Base-by-base conservation (phyloP, 192 early-diverging fungal species). In the Podila minutissima region DNA sequence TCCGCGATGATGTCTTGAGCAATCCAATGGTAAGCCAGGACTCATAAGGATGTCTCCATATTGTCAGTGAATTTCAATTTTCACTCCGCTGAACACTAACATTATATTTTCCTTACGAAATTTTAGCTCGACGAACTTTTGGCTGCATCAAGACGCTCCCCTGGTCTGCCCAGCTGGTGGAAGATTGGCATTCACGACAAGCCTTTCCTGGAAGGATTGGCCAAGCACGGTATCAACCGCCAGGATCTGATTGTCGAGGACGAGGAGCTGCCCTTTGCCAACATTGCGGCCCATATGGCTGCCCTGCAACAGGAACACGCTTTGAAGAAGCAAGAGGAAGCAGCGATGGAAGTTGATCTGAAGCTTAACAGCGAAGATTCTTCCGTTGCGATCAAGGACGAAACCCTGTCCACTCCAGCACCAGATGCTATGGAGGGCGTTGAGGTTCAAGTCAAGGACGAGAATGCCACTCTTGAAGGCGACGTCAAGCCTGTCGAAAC, bases 121-220 rank as follows among this genome's bases (percentile, higher is more conserved):
- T n/a, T 46, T 8, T 86, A 88, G 67, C 62, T 90, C 24, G 82
- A 86, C 22, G 73, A 67, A 10, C 74, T 84, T 28, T 76, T 90
- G 38, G 69, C 82, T 24, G 71, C 63, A 13, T 83, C 88, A 8
- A 82, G 86, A 26, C 85, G 87, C 12, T 86, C 88, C 19, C 86
- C 84, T 29, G 86, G 86, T n/a, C 58, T 90, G 37, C 89, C 89
- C 17, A 92, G 88, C 46, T 95, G 94, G 94, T 95, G 94, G 94
- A 83, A 82, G 33, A 83, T 90, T 46, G 85, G 89, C 19, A 83
- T 87, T 15, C 89, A 93, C 63, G 94, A 95, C 64, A 75, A 77
- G 31, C 87, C 85, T 28, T 91, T 94, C 62, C 72, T 95, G 62
- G 82, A 85, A 62, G 94, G 90, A 17, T 85, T 95, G 60, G 89